Percentiles rank a stretch among this genome's conserved stretches.
These are phyloP conservation scores for Neoboletus magnificus DNA, from an alignment of 768 basidiomycete genomes.

Conservation along the genomic window DNA sequence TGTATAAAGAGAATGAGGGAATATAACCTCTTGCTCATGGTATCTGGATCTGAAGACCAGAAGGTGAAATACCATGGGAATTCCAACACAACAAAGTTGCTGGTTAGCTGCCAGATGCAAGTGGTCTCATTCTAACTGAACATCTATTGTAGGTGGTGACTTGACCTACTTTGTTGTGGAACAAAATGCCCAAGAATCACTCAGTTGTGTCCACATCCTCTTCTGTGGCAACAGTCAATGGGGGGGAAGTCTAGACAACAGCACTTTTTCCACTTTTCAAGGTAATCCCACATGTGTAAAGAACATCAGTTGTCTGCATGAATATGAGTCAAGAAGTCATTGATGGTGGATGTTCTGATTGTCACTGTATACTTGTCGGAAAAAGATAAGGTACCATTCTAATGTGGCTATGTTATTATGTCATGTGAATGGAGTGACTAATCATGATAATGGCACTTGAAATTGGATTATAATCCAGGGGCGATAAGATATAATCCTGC, in stretches of 20 bases:
- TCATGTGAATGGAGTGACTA: no score
- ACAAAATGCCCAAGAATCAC: conserved; percentile 36
- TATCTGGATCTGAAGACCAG: no score
- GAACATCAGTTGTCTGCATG: conserved; percentile 77
- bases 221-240: conserved; percentile 83
- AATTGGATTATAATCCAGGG: no score
- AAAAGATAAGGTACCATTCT: no score
- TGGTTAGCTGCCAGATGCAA: conserved; percentile 37
- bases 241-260: conserved; percentile 72
- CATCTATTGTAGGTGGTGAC: conserved; percentile 55
- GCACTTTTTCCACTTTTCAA: conserved; percentile 61
- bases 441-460: no score
- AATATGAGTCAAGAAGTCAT: conserved; percentile 56
- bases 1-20: no score
- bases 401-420: no score
- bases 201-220: conserved; percentile 52
- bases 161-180: conserved; percentile 76
- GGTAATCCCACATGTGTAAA: conserved; percentile 69
- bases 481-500: no score
- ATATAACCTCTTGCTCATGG: no score
- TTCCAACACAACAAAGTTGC: conserved; percentile 61
- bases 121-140: neutral
- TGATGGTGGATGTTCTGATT: conserved; percentile 1
- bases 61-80: no score
- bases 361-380: neutral